Conservation (phyloP, 768 basidiomycete genomes). For the Pleurotus sapidus region DNA sequence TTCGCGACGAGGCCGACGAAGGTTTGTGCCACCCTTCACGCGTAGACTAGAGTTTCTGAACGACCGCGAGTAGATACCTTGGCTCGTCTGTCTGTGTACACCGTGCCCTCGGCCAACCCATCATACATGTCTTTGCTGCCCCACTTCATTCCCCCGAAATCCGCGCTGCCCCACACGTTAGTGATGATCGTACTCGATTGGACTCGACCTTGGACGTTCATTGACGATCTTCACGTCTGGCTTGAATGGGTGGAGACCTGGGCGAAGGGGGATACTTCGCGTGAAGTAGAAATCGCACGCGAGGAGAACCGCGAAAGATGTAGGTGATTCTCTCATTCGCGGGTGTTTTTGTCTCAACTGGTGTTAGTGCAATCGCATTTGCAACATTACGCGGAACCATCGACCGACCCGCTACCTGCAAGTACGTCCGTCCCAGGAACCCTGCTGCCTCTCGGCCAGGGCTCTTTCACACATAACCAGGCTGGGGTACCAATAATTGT, state of each 20-base stretch:
- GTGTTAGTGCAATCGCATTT: conserved; percentile 78
- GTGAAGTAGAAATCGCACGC: conserved; percentile 70
- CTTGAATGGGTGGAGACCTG: conserved; percentile 82
- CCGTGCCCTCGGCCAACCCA: conserved; percentile 77
- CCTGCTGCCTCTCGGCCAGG: conserved; percentile 78
- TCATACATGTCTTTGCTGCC: conserved; percentile 73
- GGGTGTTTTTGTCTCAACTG: background rate
- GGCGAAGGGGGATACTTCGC: conserved; percentile 65
- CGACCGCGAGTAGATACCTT: conserved; percentile 61
- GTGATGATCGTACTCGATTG: conserved; percentile 90
- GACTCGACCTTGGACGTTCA: conserved; percentile 91
- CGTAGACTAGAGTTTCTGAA: background rate
- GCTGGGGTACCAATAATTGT: conserved; percentile 87
- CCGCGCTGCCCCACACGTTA: conserved; percentile 65
- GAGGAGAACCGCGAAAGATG: conserved; percentile 84
- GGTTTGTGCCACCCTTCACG: conserved; percentile 38
- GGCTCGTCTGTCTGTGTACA: conserved; percentile 87
- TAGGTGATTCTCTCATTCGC: conserved; percentile 35
- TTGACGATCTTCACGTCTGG: conserved; percentile 84
- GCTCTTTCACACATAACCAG: conserved; percentile 82
- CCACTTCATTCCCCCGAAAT: conserved; percentile 72
- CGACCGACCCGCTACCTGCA: conserved; percentile 60
- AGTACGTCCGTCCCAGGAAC: conserved; percentile 63
- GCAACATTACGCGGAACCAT: conserved; percentile 88
- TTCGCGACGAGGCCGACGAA: conserved; percentile 92